Evolutionary conservation across 1,284 basidiomycete genomes (phyloP).

Genomic region (Somion occarium): DNA sequence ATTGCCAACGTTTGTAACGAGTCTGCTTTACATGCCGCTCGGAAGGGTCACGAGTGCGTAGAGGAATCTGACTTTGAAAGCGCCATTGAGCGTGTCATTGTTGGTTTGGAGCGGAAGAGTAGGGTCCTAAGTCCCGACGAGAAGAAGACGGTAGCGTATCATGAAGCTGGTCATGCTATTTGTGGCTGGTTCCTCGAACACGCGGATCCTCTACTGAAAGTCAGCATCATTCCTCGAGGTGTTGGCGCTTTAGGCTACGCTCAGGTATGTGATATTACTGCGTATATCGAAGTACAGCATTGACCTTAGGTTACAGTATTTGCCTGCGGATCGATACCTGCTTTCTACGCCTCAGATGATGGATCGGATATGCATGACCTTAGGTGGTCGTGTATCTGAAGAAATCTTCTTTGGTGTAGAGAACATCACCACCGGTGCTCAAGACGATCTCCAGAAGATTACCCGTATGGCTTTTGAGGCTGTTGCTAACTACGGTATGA

Average conservation of each 20-base stretch:
- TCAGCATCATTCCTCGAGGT: conserved; percentile 97
- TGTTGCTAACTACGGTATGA: conserved; percentile 96
- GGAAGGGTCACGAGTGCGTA: conserved; percentile 77
- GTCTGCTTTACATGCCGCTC: conserved; percentile 92
- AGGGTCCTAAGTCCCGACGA: conserved; percentile 91
- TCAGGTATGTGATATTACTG: conserved; percentile 50
- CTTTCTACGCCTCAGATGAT: conserved; percentile 92
- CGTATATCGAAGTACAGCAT: neutral
- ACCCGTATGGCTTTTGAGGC: conserved; percentile 97
- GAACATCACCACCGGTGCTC: conserved; percentile 96
- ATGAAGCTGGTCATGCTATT: conserved; percentile 98
- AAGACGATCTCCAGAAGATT: conserved; percentile 97
- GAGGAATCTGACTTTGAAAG: conserved; percentile 90
- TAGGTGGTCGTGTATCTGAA: conserved; percentile 97
- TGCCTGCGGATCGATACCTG: conserved; percentile 95
- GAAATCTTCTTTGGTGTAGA: conserved; percentile 96
- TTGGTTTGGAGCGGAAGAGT: conserved; percentile 94
- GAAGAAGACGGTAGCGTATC: conserved; percentile 99
- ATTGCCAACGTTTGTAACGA: conserved; percentile 99
- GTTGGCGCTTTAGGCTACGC: conserved; percentile 97
- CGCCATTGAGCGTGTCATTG: conserved; percentile 97
- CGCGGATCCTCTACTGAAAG: conserved; percentile 95
- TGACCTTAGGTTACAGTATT: conserved; percentile 51
- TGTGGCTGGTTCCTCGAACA: conserved; percentile 99
- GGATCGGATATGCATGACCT: conserved; percentile 98